These are phyloP conservation scores for Panaeolus cyanescens DNA, from an alignment of 768 basidiomycete genomes.

Conservation along the genomic window DNA sequence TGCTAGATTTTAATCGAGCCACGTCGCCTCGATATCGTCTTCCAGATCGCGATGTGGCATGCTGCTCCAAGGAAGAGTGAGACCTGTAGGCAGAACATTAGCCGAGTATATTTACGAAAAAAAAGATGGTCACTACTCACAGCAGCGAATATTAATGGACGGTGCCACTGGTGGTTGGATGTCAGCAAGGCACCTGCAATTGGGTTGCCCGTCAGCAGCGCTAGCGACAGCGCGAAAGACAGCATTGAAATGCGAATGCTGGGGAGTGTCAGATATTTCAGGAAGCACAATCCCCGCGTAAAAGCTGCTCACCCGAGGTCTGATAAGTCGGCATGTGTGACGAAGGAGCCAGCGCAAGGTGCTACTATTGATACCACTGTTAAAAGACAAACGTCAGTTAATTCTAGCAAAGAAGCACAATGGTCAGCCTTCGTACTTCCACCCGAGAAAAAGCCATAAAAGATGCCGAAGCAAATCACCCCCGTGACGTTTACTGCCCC, in stretches of 20 bases:
- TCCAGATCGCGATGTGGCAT: constrained; percentile 34
- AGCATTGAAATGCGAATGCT: constrained; percentile 50
- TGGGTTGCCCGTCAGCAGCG: constrained; percentile 51
- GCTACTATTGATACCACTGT: constrained; percentile 42
- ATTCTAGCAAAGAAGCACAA: neutral
- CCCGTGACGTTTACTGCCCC: constrained; percentile 44
- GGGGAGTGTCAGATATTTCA: neutral
- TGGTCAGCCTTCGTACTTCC: constrained; percentile 37
- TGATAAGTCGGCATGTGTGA: constrained; percentile 39
- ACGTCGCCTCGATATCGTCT: constrained; percentile 30
- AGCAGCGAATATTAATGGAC: constrained; percentile 45
- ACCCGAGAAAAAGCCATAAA: constrained; percentile 60
- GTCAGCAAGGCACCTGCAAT: constrained; percentile 52
- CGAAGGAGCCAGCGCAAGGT: constrained; percentile 38
- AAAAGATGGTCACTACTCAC: constrained; percentile 24
- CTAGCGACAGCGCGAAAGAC: constrained; percentile 45
- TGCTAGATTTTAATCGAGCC: constrained; percentile 22
- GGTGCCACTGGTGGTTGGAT: constrained; percentile 40
- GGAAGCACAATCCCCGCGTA: neutral
- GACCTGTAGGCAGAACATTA: neutral
- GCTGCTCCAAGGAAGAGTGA: constrained; percentile 22
- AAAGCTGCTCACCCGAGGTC: constrained; percentile 43
- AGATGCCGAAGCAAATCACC: constrained; percentile 43
- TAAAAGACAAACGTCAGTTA: neutral
- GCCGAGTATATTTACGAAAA: neutral